phyloP scores from a whole-genome alignment of 83 land plant genomes.

The Diphasiastrum complanatum region DNA sequence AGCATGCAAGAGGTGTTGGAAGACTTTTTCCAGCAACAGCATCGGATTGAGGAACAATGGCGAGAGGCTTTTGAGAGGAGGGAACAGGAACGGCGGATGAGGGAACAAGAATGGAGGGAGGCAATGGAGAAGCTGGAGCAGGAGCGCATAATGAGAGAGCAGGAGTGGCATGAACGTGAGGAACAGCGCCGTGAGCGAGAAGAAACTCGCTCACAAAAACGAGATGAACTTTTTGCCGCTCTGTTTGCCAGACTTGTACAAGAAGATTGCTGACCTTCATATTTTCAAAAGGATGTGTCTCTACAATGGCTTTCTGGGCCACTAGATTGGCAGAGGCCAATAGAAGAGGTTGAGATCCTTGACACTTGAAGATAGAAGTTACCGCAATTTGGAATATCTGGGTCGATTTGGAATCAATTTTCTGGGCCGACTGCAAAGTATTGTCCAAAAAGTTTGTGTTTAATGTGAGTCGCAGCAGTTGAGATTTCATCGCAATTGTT shows the following conservation, averaged over 20 bases:
- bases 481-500: too few relatives aligned
- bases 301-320: constrained; percentile 11
- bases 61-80: constrained; percentile 32
- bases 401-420: too few relatives aligned
- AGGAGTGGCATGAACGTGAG: constrained; percentile 39
- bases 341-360: too few relatives aligned
- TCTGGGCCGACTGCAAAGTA: too few relatives aligned
- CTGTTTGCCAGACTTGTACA: constrained; percentile 26
- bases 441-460: too few relatives aligned
- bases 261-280: constrained; percentile 22
- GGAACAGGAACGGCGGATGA: constrained; percentile 26
- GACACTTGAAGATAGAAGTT: too few relatives aligned
- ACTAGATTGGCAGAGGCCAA: too few relatives aligned
- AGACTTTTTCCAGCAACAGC: constrained; percentile 43
- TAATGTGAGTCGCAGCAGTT: too few relatives aligned
- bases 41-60: constrained; percentile 36
- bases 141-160: constrained; percentile 28
- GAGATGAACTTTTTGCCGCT: constrained; percentile 38
- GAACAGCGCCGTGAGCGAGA: constrained; percentile 35
- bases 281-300: not conserved
- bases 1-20: constrained; percentile 46
- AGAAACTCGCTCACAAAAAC: constrained; percentile 33
- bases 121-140: constrained; percentile 37
- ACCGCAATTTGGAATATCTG: too few relatives aligned
- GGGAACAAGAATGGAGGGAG: constrained; percentile 39